Evolutionary conservation across 768 basidiomycete species (phyloP).

Genomic region (Amanita muscaria): DNA sequence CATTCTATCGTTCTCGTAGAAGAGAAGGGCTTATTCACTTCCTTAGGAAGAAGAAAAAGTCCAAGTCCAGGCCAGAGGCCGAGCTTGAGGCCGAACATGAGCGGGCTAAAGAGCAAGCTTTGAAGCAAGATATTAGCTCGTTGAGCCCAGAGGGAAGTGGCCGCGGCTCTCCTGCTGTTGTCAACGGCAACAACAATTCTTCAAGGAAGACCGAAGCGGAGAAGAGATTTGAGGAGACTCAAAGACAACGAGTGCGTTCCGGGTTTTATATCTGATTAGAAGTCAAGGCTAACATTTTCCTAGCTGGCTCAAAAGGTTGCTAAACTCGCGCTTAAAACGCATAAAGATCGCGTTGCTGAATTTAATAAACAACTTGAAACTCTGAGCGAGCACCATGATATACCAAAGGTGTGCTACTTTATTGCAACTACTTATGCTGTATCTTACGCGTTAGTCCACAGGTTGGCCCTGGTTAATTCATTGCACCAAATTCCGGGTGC

Average conservation of each 20-base stretch:
- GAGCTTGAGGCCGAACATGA: slow-evolving; percentile 39
- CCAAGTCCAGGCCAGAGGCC: slow-evolving; percentile 47
- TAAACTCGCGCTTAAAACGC: slow-evolving; percentile 74
- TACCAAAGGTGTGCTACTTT: slow-evolving; percentile 60
- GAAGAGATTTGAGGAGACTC: slow-evolving; percentile 81
- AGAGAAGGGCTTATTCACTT: slow-evolving; percentile 7
- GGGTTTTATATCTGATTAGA: neutral
- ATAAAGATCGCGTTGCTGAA: slow-evolving; percentile 90
- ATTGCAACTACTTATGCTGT: slow-evolving; percentile 7
- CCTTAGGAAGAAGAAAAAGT: slow-evolving; percentile 83
- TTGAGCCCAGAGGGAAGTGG: slow-evolving; percentile 45
- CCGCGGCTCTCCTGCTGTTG: slow-evolving; percentile 51
- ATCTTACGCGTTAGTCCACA: slow-evolving; percentile 21
- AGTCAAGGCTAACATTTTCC: neutral
- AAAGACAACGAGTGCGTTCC: slow-evolving; percentile 61
- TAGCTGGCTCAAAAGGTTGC: slow-evolving; percentile 70
- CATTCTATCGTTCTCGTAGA: slow-evolving; percentile 7
- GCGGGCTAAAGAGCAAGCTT: slow-evolving; percentile 39
- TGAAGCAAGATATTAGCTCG: slow-evolving; percentile 39
- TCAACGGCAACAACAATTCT: slow-evolving; percentile 33
- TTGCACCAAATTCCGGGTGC: slow-evolving; percentile 18
- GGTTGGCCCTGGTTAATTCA: slow-evolving; percentile 79
- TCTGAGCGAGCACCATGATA: slow-evolving; percentile 90
- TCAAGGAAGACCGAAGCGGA: slow-evolving; percentile 81
- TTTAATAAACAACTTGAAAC: slow-evolving; percentile 82